Percentiles rank a stretch among this genome's conserved stretches.
These are phyloP conservation scores for Echites panduratus DNA, from an alignment of 257 asterid genomes.

Conservation along the genomic window DNA sequence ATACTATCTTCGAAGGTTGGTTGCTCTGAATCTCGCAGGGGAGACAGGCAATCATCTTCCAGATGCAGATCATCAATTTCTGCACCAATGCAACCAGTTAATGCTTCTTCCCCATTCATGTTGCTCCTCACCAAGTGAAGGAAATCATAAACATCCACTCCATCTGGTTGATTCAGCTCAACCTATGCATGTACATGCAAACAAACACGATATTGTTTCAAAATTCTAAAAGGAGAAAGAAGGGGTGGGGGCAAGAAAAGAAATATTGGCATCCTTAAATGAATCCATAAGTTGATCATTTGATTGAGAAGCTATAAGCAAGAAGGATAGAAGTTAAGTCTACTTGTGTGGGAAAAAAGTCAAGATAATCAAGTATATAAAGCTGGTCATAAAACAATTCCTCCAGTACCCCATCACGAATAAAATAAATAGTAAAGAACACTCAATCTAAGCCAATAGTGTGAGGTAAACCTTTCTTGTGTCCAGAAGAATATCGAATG, in stretches of 20 bases:
- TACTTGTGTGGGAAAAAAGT: background rate
- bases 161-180: constrained; percentile 49
- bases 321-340: background rate
- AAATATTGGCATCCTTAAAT: background rate
- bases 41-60: constrained; percentile 68
- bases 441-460: background rate
- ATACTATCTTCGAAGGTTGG: constrained; percentile 71
- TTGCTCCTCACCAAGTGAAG: constrained; percentile 69
- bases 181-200: constrained; percentile 33
- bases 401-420: background rate
- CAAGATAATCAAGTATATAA: background rate
- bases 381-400: background rate
- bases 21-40: constrained; percentile 59
- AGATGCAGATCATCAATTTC: constrained; percentile 66
- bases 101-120: constrained; percentile 41
- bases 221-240: background rate
- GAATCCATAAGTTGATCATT: background rate
- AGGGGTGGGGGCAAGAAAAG: background rate
- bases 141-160: constrained; percentile 70
- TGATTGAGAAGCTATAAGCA: background rate
- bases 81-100: constrained; percentile 68
- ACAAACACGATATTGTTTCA: background rate
- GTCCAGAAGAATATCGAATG: constrained; percentile 86
- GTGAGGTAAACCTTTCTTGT: constrained; percentile 56
- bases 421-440: constrained; percentile 3